Conservation (phyloP, 2,329 filamentous ascomycete genomes). For the Trichoderma guizhouense region DNA sequence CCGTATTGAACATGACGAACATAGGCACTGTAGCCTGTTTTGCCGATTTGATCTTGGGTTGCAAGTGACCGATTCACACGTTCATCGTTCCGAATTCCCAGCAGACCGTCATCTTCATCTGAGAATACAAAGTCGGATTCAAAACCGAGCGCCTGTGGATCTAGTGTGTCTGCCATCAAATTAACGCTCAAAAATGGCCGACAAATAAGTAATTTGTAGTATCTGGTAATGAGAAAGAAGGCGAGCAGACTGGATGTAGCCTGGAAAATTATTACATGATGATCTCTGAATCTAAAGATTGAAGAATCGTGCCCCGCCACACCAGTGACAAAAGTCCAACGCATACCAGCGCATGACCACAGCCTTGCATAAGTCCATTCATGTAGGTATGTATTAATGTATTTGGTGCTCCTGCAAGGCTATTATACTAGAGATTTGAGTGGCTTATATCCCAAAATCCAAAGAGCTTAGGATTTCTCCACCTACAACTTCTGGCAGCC, state of each 20-base stretch:
- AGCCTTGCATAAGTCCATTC: not conserved
- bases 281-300: not conserved
- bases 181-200: not conserved
- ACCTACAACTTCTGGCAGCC: not conserved
- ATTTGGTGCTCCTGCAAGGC: not conserved
- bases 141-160: not conserved
- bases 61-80: not conserved
- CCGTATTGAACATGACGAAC: not conserved
- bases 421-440: not conserved
- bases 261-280: not conserved
- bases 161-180: not conserved
- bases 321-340: not conserved
- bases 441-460: not conserved
- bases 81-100: not conserved
- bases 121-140: not conserved
- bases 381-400: not conserved
- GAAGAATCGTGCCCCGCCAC: not conserved
- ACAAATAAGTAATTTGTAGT: not conserved
- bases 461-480: not conserved
- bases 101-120: not conserved
- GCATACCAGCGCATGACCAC: not conserved
- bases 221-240: not conserved
- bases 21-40: not conserved
- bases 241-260: not conserved
- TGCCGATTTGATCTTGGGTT: not conserved